Percentiles rank a stretch among this genome's conserved stretches.
Conservation (phyloP, 306 rosid species). For the Delonix regia region DNA sequence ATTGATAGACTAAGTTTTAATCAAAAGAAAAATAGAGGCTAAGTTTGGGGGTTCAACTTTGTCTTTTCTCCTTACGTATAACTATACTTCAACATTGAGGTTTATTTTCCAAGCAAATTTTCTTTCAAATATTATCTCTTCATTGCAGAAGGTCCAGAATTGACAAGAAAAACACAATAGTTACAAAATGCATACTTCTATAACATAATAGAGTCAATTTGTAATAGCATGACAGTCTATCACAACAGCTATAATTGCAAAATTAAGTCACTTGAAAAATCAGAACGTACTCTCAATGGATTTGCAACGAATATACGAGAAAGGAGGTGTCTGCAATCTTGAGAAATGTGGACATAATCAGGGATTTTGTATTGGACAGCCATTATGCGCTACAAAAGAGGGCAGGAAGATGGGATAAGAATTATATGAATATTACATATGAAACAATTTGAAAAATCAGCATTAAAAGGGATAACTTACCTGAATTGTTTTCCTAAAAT, state of each 20-base stretch:
- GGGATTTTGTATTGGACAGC: constrained; percentile 68
- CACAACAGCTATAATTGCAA: neutral
- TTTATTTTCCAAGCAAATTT: constrained; percentile 3
- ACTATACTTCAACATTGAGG: constrained; percentile 18
- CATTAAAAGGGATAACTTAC: constrained; percentile 39
- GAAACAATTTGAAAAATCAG: constrained; percentile 24
- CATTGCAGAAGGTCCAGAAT: neutral
- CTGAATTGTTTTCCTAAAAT: constrained; percentile 82
- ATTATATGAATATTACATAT: constrained; percentile 3
- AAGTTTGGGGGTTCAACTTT: neutral
- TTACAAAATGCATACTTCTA: constrained; percentile 1
- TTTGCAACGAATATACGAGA: constrained; percentile 58
- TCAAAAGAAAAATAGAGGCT: neutral
- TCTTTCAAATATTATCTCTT: constrained; percentile 9
- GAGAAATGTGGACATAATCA: constrained; percentile 72
- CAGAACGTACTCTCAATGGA: constrained; percentile 56
- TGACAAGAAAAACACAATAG: neutral
- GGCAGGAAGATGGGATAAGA: constrained; percentile 30
- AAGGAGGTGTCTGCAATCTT: constrained; percentile 62
- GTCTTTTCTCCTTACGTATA: constrained; percentile 3
- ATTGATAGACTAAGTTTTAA: neutral
- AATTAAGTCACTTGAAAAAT: constrained; percentile 11
- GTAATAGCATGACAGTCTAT: neutral
- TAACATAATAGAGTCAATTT: constrained; percentile 3
- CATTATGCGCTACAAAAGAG: constrained; percentile 60